Evolutionary conservation across 2,329 filamentous ascomycete genomes (phyloP), one percentile per base, ranked within the genome.

Genomic region (Eutypella sp.): DNA sequence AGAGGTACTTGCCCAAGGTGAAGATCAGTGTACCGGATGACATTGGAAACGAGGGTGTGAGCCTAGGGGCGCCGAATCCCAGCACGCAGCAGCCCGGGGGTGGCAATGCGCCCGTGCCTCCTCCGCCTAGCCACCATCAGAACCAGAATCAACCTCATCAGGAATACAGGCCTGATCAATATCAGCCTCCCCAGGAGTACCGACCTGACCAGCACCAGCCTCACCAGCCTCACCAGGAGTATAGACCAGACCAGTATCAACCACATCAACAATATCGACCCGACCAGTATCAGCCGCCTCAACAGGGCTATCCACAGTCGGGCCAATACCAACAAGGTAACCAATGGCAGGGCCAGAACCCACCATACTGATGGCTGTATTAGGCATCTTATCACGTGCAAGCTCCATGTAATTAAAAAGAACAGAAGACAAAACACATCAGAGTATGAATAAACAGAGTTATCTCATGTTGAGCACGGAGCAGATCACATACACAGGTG

Each of bases 41-140:
- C 31, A 72, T 73, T 33, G 70, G 70, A 1, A 71, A 73, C 40
- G 70, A 73, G 54, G 69, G 69, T 36, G 70, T 73, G 6, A 68
- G 64, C 20, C 66, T 73, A 10, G 69, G 69, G 6, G 58, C 60
- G 3, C 69, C 68, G n/a, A 54, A 56, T 9, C 47, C 57, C 24
- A 57, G 49, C 16, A 41, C 55, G 13, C 60, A 68, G 40, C 57
- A 68, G 40, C 57, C 63, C 5, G 64, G 63, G 8, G 66, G 65
- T 25, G 62, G 60, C 2, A 55, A 58, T 38, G 60, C 64, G 38
- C 40, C 56, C 20, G 52, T 56, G 2, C 52, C 53, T 33, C 25
- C 56, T 44, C 44, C 50, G 18, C 56, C 57, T 27, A 51, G 48
- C 29, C 51, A 51, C 3, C 43, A 52, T 13, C 54, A 54, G 40